Evolutionary conservation across 352 stramenopile species (phyloP).

Genomic region (Thraustochytrium sp.): DNA sequence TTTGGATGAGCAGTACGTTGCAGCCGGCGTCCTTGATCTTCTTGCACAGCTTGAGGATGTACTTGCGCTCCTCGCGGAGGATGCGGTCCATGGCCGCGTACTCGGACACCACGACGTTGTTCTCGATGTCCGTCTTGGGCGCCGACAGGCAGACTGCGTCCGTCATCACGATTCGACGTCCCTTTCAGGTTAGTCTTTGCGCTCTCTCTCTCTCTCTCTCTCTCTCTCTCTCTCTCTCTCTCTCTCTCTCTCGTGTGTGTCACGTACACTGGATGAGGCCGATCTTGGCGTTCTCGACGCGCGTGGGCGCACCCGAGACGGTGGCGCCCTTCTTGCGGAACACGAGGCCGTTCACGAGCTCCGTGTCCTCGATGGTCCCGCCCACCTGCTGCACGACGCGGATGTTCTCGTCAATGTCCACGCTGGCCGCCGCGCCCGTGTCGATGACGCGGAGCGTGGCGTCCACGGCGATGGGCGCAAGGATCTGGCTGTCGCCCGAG

Average conservation of each 20-base stretch:
- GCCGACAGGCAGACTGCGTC: conserved; percentile 91
- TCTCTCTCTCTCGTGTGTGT: not conserved
- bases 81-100: conserved; percentile 99
- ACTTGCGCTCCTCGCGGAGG: conserved; percentile 95
- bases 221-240: not conserved
- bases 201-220: not conserved
- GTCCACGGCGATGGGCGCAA: conserved; percentile 97
- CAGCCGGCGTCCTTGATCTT: conserved; percentile 97
- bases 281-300: conserved; percentile 97
- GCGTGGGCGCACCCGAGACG: conserved; percentile 63
- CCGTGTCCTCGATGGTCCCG: conserved; percentile 98
- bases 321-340: conserved; percentile 89
- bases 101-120: conserved; percentile 99
- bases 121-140: conserved; percentile 99
- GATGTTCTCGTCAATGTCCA: conserved; percentile 91
- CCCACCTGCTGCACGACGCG: conserved; percentile 96
- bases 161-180: too few species aligned
- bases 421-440: conserved; percentile 80
- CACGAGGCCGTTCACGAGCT: conserved; percentile 93
- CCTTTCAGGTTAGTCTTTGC: not conserved
- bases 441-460: conserved; percentile 94
- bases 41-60: conserved; percentile 80
- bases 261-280: conserved; percentile 82
- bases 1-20: conserved; percentile 99
- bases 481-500: conserved; percentile 89